These are phyloP conservation scores for Cornus suecica DNA, from an alignment of 148 eudicot genomes.

Conservation along the genomic window DNA sequence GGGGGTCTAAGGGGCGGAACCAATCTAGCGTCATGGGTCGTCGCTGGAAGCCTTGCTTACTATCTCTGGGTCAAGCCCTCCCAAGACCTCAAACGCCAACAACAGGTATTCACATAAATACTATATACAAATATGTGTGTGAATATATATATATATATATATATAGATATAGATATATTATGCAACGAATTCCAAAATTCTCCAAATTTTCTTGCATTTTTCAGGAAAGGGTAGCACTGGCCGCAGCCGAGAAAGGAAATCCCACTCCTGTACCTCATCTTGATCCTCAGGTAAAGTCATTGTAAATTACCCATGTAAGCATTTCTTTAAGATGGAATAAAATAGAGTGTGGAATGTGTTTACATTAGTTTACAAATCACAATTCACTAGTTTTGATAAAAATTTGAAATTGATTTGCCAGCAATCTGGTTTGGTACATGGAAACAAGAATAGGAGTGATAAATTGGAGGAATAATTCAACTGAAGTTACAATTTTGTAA, in stretches of 20 bases:
- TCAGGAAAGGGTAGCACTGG: slow-evolving; percentile 10
- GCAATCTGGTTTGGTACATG: slow-evolving; percentile 54
- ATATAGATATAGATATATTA: too few species aligned
- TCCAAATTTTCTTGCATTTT: too few species aligned
- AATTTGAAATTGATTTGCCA: slow-evolving; percentile 12
- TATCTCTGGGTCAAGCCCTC: slow-evolving; percentile 75
- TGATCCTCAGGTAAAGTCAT: slow-evolving; percentile 59
- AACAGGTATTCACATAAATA: slow-evolving; percentile 40
- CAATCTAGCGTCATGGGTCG: slow-evolving; percentile 73
- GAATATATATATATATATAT: too few species aligned
- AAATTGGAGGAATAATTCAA: slow-evolving; percentile 16
- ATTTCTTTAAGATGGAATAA: not conserved
- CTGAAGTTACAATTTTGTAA: not conserved
- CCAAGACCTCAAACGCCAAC: slow-evolving; percentile 61
- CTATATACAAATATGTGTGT: too few species aligned
- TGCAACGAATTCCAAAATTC: too few species aligned
- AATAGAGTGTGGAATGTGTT: too few species aligned
- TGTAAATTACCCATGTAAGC: too few species aligned
- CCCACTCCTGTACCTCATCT: slow-evolving; percentile 36
- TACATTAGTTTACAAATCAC: not conserved
- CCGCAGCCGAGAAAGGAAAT: slow-evolving; percentile 62
- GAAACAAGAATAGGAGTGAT: slow-evolving; percentile 44
- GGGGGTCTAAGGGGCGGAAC: slow-evolving; percentile 66
- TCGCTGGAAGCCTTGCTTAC: slow-evolving; percentile 84
- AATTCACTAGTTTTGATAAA: not conserved